These are phyloP conservation scores for Dioscorea alata DNA, from an alignment of 106 monocot species.

Conservation along the genomic window DNA sequence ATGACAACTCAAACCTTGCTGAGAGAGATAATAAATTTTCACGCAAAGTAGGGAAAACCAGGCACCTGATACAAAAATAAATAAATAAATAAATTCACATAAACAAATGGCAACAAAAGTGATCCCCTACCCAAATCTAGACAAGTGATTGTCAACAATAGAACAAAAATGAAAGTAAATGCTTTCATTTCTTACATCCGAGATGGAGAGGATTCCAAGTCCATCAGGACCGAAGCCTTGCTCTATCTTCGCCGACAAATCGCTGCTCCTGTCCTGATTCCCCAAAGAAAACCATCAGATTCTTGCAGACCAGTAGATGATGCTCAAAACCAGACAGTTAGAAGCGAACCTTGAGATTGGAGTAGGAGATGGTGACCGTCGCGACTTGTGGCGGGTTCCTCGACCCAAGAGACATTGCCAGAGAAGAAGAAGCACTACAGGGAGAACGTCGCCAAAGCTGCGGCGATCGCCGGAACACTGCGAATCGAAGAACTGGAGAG, in stretches of 20 bases:
- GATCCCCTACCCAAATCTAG: background rate
- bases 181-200: constrained; percentile 44
- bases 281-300: background rate
- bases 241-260: constrained; percentile 67
- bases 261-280: constrained; percentile 52
- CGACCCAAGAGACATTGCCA: background rate
- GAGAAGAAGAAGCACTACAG: too few relatives aligned
- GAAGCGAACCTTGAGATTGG: constrained; percentile 53
- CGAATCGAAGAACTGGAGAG: too few relatives aligned
- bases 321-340: background rate
- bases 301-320: background rate
- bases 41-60: constrained; percentile 45
- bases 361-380: constrained; percentile 56
- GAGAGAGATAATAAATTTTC: constrained; percentile 62
- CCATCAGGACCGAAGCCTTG: constrained; percentile 81
- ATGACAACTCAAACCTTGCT: constrained; percentile 41
- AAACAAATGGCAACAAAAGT: background rate
- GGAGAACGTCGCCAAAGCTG: too few relatives aligned
- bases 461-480: too few relatives aligned
- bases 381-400: constrained; percentile 2
- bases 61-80: constrained; percentile 46
- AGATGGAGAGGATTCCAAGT: constrained; percentile 75
- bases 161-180: background rate
- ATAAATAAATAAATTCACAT: constrained; percentile 1
- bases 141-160: background rate